Evolutionary conservation across 345 rosid genomes (phyloP).

Genomic region (Corchorus olitorius): DNA sequence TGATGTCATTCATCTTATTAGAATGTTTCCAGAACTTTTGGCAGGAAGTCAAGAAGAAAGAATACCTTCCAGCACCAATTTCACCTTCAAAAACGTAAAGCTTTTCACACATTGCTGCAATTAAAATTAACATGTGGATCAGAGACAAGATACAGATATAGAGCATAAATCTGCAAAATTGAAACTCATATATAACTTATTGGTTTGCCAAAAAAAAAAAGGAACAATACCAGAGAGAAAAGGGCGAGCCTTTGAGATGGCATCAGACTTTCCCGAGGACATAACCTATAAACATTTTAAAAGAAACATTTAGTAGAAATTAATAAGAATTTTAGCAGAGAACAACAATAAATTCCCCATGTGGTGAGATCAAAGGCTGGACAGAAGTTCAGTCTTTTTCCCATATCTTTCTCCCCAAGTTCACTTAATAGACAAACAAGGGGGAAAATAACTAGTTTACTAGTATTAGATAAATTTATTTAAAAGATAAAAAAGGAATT

Average conservation of each 20-base stretch:
- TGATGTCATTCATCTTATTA: slow-evolving; percentile 1
- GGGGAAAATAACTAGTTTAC: neutral
- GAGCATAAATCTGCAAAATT: slow-evolving; percentile 14
- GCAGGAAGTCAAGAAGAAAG: slow-evolving; percentile 24
- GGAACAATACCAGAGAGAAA: slow-evolving; percentile 66
- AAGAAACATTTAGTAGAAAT: neutral
- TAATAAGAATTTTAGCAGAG: neutral
- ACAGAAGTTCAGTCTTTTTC: neutral
- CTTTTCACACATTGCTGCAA: slow-evolving; percentile 75
- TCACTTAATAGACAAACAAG: slow-evolving; percentile 11
- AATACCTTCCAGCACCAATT: slow-evolving; percentile 83
- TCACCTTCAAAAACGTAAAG: slow-evolving; percentile 74
- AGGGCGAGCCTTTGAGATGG: slow-evolving; percentile 71
- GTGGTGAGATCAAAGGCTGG: neutral
- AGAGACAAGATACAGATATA: slow-evolving; percentile 16
- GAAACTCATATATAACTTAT: slow-evolving; percentile 1
- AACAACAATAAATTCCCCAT: neutral
- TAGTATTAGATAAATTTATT: neutral
- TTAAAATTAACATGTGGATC: slow-evolving; percentile 18
- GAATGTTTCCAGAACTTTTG: neutral
- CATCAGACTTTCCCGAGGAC: slow-evolving; percentile 78
- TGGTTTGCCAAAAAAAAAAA: slow-evolving; percentile 11
- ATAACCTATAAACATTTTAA: slow-evolving; percentile 47
- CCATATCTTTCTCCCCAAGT: slow-evolving; percentile 13
- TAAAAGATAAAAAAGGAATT: neutral